Evolutionary conservation across 805 yeast species (phyloP).

Genomic region (Myxozyma monticola): DNA sequence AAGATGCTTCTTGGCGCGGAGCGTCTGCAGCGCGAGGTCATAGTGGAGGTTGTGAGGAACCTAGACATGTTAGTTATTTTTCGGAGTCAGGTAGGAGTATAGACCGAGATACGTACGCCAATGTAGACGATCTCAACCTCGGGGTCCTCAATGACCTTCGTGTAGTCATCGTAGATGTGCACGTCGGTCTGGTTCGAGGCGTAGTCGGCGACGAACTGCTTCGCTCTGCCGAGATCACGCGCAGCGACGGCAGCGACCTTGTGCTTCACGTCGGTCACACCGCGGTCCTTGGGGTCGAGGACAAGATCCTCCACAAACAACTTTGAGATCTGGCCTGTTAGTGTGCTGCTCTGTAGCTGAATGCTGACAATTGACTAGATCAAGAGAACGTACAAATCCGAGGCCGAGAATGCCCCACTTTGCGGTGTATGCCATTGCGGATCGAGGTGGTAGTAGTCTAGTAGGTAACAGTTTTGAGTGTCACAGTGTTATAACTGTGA

Average conservation of each 20-base stretch:
- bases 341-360: no score
- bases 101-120: no score
- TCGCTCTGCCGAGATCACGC: conserved; percentile 32
- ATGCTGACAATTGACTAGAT: neutral
- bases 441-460: no score
- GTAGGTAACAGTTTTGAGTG: no score
- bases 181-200: conserved; percentile 32
- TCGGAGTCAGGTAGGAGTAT: no score
- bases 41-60: conserved; percentile 44
- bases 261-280: conserved; percentile 35
- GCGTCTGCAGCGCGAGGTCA: conserved; percentile 45
- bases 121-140: conserved; percentile 51
- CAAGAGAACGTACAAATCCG: conserved; percentile 9
- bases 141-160: conserved; percentile 44
- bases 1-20: conserved; percentile 49
- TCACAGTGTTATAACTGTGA: no score
- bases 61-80: no score
- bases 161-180: conserved; percentile 39
- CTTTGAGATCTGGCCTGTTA: conserved; percentile 22
- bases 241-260: conserved; percentile 36
- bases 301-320: conserved; percentile 21
- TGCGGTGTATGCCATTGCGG: conserved; percentile 20
- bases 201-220: conserved; percentile 33
- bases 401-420: conserved; percentile 24
- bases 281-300: conserved; percentile 27